Evolutionary conservation across 352 stramenopile genomes (phyloP).

Genomic region (Pythium vanterpoolii): DNA sequence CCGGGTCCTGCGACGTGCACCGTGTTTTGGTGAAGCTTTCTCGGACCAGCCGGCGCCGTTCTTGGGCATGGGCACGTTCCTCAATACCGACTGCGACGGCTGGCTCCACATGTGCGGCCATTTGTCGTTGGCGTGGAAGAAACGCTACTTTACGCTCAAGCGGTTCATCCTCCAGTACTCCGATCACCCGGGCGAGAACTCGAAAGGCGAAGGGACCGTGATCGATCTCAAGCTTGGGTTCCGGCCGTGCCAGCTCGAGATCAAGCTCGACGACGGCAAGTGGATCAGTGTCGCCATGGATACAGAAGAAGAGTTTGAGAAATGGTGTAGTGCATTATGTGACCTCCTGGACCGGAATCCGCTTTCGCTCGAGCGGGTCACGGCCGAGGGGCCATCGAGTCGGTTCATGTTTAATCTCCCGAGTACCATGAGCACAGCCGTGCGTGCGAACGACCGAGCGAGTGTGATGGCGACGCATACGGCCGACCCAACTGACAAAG

Average conservation of each 20-base stretch:
- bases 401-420: conserved; percentile 16
- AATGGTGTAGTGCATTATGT: conserved; percentile 63
- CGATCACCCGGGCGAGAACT: conserved; percentile 55
- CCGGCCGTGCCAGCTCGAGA: conserved; percentile 44
- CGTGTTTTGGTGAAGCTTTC: conserved; percentile 67
- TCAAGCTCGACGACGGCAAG: conserved; percentile 62
- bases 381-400: neutral
- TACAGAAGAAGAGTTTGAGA: conserved; percentile 45
- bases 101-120: conserved; percentile 73
- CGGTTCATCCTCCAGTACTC: conserved; percentile 57
- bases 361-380: conserved; percentile 5
- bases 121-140: conserved; percentile 58
- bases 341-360: conserved; percentile 44
- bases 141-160: conserved; percentile 74
- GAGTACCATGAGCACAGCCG: conserved; percentile 6
- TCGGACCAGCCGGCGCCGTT: conserved; percentile 58
- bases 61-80: conserved; percentile 47
- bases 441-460: neutral
- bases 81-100: conserved; percentile 56
- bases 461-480: neutral
- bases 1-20: conserved; percentile 38
- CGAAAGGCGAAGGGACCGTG: conserved; percentile 56
- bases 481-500: too few relatives aligned
- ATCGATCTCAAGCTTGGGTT: conserved; percentile 57
- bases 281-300: conserved; percentile 65